Conservation (phyloP, 176 grass and related monocot species). For the Saccharum spontaneum region DNA sequence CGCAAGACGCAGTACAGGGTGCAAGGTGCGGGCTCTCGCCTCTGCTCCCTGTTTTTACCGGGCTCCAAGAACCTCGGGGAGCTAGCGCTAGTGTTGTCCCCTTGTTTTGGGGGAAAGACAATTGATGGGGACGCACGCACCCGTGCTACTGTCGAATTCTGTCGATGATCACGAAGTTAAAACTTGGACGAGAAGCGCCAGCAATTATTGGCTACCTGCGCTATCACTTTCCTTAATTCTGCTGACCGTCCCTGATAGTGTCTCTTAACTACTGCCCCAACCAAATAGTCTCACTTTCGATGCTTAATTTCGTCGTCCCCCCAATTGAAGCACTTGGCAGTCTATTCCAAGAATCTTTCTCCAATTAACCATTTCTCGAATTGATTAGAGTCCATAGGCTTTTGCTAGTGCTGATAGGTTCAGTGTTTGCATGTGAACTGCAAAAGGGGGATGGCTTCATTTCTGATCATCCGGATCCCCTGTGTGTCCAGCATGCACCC, state of each 20-base stretch:
- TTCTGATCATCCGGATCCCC: background rate
- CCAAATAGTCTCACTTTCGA: conserved; percentile 3
- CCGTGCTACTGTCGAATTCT: background rate
- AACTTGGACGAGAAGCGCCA: conserved; percentile 22
- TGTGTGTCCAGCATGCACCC: conserved; percentile 72
- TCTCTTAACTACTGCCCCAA: background rate
- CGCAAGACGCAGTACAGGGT: conserved; percentile 81
- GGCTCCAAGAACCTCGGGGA: conserved; percentile 13
- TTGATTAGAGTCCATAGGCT: background rate
- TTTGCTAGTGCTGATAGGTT: background rate
- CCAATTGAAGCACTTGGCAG: background rate
- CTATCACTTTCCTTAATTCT: conserved; percentile 19
- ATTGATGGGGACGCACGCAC: background rate
- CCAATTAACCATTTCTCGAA: background rate
- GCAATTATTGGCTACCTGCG: conserved; percentile 4
- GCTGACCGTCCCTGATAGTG: background rate
- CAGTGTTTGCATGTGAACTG: background rate
- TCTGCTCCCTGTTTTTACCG: background rate
- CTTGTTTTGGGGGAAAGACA: background rate
- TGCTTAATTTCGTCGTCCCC: background rate
- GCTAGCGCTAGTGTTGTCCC: background rate
- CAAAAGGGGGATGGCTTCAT: background rate
- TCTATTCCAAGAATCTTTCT: background rate
- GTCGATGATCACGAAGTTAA: conserved; percentile 30
- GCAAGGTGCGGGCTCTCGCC: conserved; percentile 55